phyloP scores from a whole-genome alignment of 2,329 filamentous ascomycete species.

The Dactylellina cionopaga region DNA sequence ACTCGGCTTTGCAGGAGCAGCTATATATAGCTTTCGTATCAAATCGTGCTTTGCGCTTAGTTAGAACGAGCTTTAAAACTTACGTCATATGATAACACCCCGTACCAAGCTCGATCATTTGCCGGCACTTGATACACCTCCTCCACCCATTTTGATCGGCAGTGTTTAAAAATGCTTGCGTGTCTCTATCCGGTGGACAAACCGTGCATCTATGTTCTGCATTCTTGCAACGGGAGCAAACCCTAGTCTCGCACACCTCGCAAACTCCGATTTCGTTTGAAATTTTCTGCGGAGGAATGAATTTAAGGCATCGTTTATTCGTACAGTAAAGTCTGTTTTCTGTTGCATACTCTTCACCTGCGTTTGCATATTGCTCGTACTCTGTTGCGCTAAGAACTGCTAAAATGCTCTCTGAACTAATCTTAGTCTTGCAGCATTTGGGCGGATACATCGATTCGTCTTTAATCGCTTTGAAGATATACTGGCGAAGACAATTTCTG shows the following conservation, averaged over 20 bases:
- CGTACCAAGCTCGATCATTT: conserved; percentile 27
- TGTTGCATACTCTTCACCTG: conserved; percentile 18
- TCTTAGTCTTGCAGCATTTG: conserved; percentile 27
- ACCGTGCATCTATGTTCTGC: not conserved
- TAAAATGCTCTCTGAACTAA: not conserved
- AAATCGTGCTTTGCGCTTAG: too few relatives aligned
- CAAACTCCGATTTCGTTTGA: not conserved
- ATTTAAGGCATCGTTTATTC: conserved; percentile 26
- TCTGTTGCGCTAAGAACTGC: conserved; percentile 1
- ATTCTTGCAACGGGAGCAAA: conserved; percentile 13
- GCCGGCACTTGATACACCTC: conserved; percentile 15
- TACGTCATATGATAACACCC: conserved; percentile 49
- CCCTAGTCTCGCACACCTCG: conserved; percentile 1
- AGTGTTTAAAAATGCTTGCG: not conserved
- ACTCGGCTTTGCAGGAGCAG: conserved; percentile 38
- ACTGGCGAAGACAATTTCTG: conserved; percentile 12
- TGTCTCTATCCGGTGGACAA: not conserved
- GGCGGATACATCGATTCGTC: conserved; percentile 39
- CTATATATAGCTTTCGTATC: not conserved
- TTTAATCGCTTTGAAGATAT: conserved; percentile 24
- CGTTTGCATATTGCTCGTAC: conserved; percentile 9
- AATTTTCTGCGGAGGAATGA: conserved; percentile 17
- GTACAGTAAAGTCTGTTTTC: conserved; percentile 30
- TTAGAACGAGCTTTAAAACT: not conserved
- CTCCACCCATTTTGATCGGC: conserved; percentile 37